These are phyloP conservation scores for Anastatica hierochuntica DNA, from an alignment of 345 rosid genomes.

Conservation along the genomic window DNA sequence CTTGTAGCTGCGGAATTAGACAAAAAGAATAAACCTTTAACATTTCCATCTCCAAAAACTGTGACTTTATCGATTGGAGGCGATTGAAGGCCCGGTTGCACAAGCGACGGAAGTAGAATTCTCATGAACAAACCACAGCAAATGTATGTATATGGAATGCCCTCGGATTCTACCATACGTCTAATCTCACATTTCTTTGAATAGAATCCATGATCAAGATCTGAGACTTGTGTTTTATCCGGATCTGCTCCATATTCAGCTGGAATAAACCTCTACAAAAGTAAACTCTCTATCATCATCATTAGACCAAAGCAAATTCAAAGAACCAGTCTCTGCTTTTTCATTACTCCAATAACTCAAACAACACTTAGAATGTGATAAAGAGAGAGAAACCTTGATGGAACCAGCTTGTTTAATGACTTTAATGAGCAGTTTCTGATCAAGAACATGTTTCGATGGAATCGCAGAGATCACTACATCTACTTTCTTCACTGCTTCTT, in stretches of 20 bases:
- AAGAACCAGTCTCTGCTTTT: not conserved
- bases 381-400: conserved; percentile 31
- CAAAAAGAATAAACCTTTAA: conserved; percentile 39
- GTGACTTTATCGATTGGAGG: conserved; percentile 60
- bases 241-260: conserved; percentile 80
- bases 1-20: not conserved
- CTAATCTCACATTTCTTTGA: conserved; percentile 51
- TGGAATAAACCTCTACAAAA: conserved; percentile 70
- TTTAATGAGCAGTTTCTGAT: conserved; percentile 52
- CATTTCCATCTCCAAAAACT: conserved; percentile 61
- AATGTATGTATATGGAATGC: conserved; percentile 56
- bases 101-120: conserved; percentile 57
- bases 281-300: not conserved
- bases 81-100: conserved; percentile 51
- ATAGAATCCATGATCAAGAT: conserved; percentile 52
- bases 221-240: conserved; percentile 48
- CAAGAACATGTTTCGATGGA: conserved; percentile 53
- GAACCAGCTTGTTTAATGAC: conserved; percentile 48
- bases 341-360: not conserved
- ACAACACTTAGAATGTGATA: too few relatives aligned
- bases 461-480: conserved; percentile 71
- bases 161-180: conserved; percentile 52
- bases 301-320: not conserved
- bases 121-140: conserved; percentile 62
- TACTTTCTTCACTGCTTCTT: conserved; percentile 58